phyloP scores from a whole-genome alignment of 257 asterid species.

The Gentiana dahurica region DNA sequence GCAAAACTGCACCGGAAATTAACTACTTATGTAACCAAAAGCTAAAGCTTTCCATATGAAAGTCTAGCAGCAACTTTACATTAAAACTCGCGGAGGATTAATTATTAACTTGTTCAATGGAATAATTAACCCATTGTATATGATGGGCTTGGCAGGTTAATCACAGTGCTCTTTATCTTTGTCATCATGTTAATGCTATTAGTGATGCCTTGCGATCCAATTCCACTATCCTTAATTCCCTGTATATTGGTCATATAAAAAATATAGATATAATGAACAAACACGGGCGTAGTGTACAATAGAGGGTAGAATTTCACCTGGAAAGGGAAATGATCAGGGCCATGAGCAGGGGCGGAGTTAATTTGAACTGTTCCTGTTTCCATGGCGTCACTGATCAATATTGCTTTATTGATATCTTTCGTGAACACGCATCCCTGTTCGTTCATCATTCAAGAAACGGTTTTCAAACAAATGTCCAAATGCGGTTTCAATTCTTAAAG shows the following conservation, averaged over 20 bases:
- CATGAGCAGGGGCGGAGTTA: constrained; percentile 97
- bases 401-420: constrained; percentile 85
- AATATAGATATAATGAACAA: too few relatives aligned
- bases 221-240: constrained; percentile 99
- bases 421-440: constrained; percentile 85
- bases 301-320: constrained; percentile 37
- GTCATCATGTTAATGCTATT: constrained; percentile 98
- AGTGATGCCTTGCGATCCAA: constrained; percentile 95
- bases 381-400: constrained; percentile 92
- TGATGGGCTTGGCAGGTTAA: constrained; percentile 87
- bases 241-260: constrained; percentile 9
- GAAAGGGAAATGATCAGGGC: constrained; percentile 96
- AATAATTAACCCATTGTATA: constrained; percentile 73
- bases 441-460: not conserved
- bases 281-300: too few relatives aligned
- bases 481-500: too few relatives aligned
- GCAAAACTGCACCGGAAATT: constrained; percentile 1
- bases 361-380: constrained; percentile 90
- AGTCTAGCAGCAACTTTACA: not conserved
- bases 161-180: constrained; percentile 88
- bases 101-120: constrained; percentile 1
- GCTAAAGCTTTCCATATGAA: constrained; percentile 2
- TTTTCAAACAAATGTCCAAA: not conserved
- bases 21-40: not conserved
- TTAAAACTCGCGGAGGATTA: too few relatives aligned